Base-by-base conservation (phyloP, 1,284 basidiomycete species). In the Boletus albobrunnescens region DNA sequence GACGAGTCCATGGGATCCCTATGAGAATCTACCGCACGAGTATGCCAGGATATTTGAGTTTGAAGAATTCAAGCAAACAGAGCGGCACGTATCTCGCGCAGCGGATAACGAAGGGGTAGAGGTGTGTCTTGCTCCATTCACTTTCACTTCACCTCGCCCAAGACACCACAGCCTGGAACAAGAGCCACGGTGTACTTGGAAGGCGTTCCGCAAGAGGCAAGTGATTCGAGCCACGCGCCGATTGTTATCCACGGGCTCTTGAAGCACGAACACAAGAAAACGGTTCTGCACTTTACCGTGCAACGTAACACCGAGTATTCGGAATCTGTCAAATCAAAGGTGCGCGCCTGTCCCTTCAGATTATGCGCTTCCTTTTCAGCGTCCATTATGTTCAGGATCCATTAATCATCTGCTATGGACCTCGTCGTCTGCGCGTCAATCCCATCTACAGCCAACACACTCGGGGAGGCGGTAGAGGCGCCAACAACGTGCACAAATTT, bases 21-120 rank as follows among this genome's bases (percentile, higher is more conserved):
- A 92, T 59, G 95, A 99, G 70, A 95, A 96, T 58, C 75, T 99
- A 16, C 96, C 95, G 5, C 69, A 85, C 44, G 94, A 99, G 62
- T 99, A 99, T 62, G 93, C 87, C 0, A 78, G 88, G 36, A 95
- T 98, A 56, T 99, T 98, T 72, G 91, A 95, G 67, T 98, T 99
- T 61, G 94, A 97, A 67, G 91, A 95, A 61, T 98, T 88, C 71
- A 87, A 83, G 61, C 80, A 87, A 20, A 98, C 93, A 3, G 86
- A 91, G 56, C 78, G 88, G 36, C 77, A 79, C 28, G 84, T 97
- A 22, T 80, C 77, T 51, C 72, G 79, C 39, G 76, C 80, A 46
- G 82, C 80, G 4, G 79, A 82, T 36, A 73, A 78, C 37, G 69
- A 69, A 22, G 71, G 78, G 1, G 77, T 92, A 9, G 79, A 85